Evolutionary conservation across 2,329 filamentous ascomycete genomes (phyloP), one percentile per base, ranked within the genome.

Genomic region (Diaporthe ilicicola): DNA sequence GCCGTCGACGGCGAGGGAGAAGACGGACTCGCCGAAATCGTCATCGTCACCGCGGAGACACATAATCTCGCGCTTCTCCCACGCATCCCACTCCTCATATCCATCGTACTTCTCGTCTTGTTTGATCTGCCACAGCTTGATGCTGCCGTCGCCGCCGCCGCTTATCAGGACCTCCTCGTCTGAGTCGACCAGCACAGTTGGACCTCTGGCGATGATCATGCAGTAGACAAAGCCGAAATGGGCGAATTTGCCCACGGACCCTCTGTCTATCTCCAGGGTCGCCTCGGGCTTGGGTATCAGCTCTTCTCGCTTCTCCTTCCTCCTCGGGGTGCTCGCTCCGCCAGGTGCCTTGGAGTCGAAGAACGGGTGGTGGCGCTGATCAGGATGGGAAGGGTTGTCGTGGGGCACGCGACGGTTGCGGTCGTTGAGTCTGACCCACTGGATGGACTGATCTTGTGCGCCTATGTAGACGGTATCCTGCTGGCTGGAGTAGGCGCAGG

Each of bases 191-290:
- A 94, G 86, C 1, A 90, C 85, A 0, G 88, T 90, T 0, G 88
- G 86, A 0, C 93, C 93, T 72, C 89, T 90, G 0, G 94, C 91
- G 71, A 99, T 86, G 6, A 97, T 86, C 95, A 98, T 98, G 80
- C 94, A 97, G 80, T 98, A 98, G 0, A 99, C 91, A 79, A 98
- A 98, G 54, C 97, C 96, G 80, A 92, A 95, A 80, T 99, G 96
- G 1, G 96, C 94, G 82, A 97, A 99, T 76, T 96, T 93, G 70
- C 88, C 89, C 70, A 97, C 93, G 69, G 95, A 92, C 27, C 93
- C 89, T 62, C 91, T 89, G 77, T 94, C 92, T 71, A 98, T 94
- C 78, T 97, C 94, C 7, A 98, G 83, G 1, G 92, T 87, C 42
- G 79, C 87, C 79, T 82, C 83, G 4, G 87, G 82, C 50, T 82